Evolutionary conservation across 352 stramenopile species (phyloP).

Genomic region (Hyaloperonospora brassicae): DNA sequence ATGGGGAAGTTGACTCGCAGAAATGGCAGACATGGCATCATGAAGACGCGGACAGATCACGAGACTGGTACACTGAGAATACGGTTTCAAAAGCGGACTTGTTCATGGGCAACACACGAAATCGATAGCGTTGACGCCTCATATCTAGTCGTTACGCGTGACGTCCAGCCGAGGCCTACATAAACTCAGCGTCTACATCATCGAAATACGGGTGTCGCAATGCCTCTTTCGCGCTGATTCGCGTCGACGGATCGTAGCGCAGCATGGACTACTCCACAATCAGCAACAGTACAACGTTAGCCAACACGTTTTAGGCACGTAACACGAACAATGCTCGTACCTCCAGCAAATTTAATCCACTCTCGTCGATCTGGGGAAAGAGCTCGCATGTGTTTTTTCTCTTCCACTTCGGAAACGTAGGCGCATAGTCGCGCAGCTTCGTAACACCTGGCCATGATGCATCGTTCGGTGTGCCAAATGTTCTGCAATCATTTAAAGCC

Average conservation of each 20-base stretch:
- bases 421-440: conserved; percentile 91
- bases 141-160: conserved; percentile 1
- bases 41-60: too few relatives aligned
- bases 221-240: conserved; percentile 78
- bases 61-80: not conserved
- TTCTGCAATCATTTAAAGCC: conserved; percentile 19
- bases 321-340: conserved; percentile 12
- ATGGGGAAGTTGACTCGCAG: too few relatives aligned
- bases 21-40: too few relatives aligned
- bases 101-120: conserved; percentile 14
- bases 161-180: conserved; percentile 28
- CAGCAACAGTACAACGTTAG: conserved; percentile 3
- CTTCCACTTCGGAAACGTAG: conserved; percentile 95
- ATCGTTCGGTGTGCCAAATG: conserved; percentile 95
- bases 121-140: conserved; percentile 4
- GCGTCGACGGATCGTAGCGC: conserved; percentile 53
- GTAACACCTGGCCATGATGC: conserved; percentile 94
- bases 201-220: conserved; percentile 82
- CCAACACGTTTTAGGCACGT: not conserved
- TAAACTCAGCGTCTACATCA: conserved; percentile 63
- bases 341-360: conserved; percentile 58
- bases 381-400: conserved; percentile 65
- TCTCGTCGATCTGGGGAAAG: conserved; percentile 54
- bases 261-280: conserved; percentile 47
- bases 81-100: conserved; percentile 21